Conservation (phyloP, 2,329 filamentous ascomycete genomes). For the Alternaria infectoria region DNA sequence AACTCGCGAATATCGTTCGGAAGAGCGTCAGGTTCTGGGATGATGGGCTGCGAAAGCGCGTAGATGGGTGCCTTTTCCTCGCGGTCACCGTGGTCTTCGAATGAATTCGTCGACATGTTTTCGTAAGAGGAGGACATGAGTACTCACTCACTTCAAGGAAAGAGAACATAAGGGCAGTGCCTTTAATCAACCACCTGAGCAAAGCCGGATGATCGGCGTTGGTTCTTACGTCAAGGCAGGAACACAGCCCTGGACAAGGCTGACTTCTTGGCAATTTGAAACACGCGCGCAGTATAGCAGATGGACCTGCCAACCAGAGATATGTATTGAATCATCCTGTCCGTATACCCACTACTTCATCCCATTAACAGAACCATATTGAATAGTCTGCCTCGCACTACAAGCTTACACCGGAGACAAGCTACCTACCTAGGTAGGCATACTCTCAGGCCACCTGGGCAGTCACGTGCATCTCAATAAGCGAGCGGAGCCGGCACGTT, state of each 20-base stretch:
- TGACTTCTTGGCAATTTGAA: neutral
- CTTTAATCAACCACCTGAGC: neutral
- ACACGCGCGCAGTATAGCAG: neutral
- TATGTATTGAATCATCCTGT: neutral
- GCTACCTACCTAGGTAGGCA: neutral
- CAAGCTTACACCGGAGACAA: neutral
- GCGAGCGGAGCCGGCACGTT: neutral
- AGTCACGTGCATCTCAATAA: neutral
- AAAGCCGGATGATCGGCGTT: neutral
- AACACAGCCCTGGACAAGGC: neutral
- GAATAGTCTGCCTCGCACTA: neutral
- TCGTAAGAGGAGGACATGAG: neutral
- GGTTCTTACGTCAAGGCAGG: neutral
- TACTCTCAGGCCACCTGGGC: too few relatives aligned
- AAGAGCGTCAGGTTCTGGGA: neutral
- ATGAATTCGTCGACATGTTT: neutral
- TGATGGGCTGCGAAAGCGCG: neutral
- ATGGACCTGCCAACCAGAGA: neutral
- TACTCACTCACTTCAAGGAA: neutral
- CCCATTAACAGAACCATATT: neutral
- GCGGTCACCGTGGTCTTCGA: neutral
- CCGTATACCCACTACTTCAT: neutral
- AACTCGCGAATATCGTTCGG: neutral
- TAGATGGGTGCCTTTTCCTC: neutral
- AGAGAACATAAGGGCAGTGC: neutral